Percentiles rank a stretch among this genome's conserved stretches.
Conservation (phyloP, 2,329 filamentous ascomycete genomes). For the Epichloe sylvatica region DNA sequence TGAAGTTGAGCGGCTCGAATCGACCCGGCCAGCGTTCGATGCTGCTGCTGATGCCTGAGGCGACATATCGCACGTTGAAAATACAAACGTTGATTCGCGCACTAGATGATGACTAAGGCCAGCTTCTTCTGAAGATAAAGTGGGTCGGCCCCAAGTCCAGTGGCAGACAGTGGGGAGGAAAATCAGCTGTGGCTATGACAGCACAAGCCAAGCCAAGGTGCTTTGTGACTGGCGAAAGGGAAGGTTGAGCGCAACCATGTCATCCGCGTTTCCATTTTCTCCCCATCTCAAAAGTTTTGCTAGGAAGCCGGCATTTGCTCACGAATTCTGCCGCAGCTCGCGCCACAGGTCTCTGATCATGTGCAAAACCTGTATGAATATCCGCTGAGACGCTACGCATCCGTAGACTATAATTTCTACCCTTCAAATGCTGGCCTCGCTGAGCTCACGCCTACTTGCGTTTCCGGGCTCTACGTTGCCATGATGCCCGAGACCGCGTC, state of each 20-base stretch:
- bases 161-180: neutral
- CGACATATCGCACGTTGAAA: neutral
- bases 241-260: slow-evolving; percentile 3
- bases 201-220: neutral
- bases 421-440: slow-evolving; percentile 44
- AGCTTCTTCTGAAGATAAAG: neutral
- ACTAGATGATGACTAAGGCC: neutral
- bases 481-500: slow-evolving; percentile 50
- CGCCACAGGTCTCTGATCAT: slow-evolving; percentile 38
- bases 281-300: slow-evolving; percentile 34
- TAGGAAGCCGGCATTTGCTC: slow-evolving; percentile 29
- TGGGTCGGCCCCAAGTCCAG: neutral
- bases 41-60: slow-evolving; percentile 20
- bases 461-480: slow-evolving; percentile 28
- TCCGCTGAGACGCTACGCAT: slow-evolving; percentile 31
- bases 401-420: slow-evolving; percentile 41
- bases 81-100: neutral
- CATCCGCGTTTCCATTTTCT: slow-evolving; percentile 14
- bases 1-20: neutral
- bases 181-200: neutral
- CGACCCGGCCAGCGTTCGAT: neutral
- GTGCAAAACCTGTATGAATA: slow-evolving; percentile 36
- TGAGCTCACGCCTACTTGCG: slow-evolving; percentile 36
- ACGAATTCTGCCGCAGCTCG: slow-evolving; percentile 31
- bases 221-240: neutral